phyloP scores from a whole-genome alignment of 2,329 filamentous ascomycete genomes.

The Phoma sp. region DNA sequence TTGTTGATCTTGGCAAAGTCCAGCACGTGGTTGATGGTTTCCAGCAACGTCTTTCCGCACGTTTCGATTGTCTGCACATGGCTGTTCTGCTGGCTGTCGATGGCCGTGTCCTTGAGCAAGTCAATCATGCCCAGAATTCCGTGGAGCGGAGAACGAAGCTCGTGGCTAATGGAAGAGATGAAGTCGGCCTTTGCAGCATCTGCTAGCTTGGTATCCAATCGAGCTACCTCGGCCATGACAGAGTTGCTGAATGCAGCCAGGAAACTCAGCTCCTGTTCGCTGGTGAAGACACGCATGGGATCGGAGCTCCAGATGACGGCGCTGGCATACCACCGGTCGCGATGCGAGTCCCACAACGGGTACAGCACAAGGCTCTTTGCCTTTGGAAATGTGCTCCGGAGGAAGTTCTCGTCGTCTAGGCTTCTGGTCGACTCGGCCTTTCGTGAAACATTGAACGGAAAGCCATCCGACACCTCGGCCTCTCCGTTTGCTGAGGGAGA shows the following conservation, averaged over 20 bases:
- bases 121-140: constrained; percentile 60
- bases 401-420: constrained; percentile 43
- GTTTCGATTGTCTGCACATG: constrained; percentile 47
- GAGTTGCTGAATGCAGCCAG: constrained; percentile 49
- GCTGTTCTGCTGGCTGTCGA: constrained; percentile 50
- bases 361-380: constrained; percentile 49
- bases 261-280: constrained; percentile 47
- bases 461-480: constrained; percentile 25
- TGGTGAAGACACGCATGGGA: constrained; percentile 47
- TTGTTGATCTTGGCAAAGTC: constrained; percentile 52
- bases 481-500: constrained; percentile 29
- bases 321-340: constrained; percentile 48
- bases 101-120: constrained; percentile 40
- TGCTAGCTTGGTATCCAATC: constrained; percentile 47
- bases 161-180: constrained; percentile 66
- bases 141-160: constrained; percentile 66
- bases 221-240: constrained; percentile 49
- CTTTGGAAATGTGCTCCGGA: constrained; percentile 43
- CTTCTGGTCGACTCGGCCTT: constrained; percentile 39
- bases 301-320: constrained; percentile 48
- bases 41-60: constrained; percentile 49
- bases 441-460: constrained; percentile 30
- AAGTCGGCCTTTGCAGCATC: constrained; percentile 63
- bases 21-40: constrained; percentile 53
- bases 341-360: constrained; percentile 49